A percentile compares a stretch with the other conserved stretches of the same genome.
Conservation (phyloP, 306 rosid species). For the Ormosia emarginata region DNA sequence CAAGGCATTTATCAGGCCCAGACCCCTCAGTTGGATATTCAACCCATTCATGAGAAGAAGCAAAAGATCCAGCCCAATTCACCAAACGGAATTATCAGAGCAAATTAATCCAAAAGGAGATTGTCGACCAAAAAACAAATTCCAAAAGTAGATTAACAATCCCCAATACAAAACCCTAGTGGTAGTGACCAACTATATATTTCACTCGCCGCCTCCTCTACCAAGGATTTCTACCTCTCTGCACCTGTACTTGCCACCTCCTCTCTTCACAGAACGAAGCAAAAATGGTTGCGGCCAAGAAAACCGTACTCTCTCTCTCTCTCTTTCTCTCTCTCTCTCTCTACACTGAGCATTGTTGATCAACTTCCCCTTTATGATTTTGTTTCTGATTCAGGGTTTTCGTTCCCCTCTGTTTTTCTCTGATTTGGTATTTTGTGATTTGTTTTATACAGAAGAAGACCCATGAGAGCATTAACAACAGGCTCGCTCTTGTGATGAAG, state of each 20-base stretch:
- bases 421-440: background rate
- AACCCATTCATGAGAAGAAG: background rate
- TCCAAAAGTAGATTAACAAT: background rate
- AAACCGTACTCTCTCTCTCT: conserved; percentile 33
- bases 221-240: background rate
- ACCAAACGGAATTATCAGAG: background rate
- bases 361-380: background rate
- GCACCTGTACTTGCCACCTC: background rate
- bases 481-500: conserved; percentile 92
- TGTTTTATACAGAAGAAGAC: conserved; percentile 59
- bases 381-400: background rate
- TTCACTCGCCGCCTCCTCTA: background rate
- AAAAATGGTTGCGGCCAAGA: conserved; percentile 63
- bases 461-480: conserved; percentile 84
- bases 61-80: background rate
- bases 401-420: background rate
- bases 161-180: conserved; percentile 9
- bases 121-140: too few species aligned
- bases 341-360: background rate
- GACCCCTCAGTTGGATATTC: background rate
- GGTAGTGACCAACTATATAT: background rate
- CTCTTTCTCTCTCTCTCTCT: background rate
- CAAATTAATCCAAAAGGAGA: too few species aligned
- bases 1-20: background rate
- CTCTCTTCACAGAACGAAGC: background rate